Evolutionary conservation across 768 basidiomycete species (phyloP).

Genomic region (Megacollybia marginata): DNA sequence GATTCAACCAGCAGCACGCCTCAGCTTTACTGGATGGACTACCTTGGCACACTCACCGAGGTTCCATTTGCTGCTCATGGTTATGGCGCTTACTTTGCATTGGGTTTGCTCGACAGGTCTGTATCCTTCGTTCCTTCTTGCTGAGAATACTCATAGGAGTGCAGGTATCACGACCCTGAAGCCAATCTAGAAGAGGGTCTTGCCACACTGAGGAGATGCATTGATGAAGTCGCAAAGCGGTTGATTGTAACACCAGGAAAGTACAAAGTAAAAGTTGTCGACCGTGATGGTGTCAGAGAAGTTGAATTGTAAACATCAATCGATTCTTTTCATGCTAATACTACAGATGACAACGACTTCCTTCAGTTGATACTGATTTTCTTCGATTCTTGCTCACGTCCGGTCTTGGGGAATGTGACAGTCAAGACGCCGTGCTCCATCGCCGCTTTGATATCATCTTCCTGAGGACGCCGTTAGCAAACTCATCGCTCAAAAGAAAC

Average conservation of each 20-base stretch:
- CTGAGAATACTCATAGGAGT: conserved; percentile 1
- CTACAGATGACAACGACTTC: not conserved
- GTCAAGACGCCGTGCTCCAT: conserved; percentile 46
- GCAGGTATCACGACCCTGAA: conserved; percentile 86
- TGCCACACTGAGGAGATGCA: conserved; percentile 75
- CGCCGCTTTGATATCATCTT: conserved; percentile 31
- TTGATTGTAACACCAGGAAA: conserved; percentile 71
- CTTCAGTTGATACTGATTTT: conserved; percentile 23
- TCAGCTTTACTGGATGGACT: conserved; percentile 92
- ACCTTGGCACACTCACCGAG: conserved; percentile 81
- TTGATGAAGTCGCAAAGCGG: conserved; percentile 82
- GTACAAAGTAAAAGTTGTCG: conserved; percentile 88
- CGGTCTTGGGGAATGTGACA: conserved; percentile 44
- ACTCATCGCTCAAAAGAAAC: conserved; percentile 2
- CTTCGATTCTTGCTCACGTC: conserved; percentile 25
- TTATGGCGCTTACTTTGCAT: conserved; percentile 87
- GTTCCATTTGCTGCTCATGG: conserved; percentile 96
- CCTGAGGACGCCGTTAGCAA: conserved; percentile 9
- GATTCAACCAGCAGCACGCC: conserved; percentile 71
- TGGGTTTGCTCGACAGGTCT: conserved; percentile 87
- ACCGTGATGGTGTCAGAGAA: conserved; percentile 84
- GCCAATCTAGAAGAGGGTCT: conserved; percentile 82
- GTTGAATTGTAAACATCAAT: conserved; percentile 48
- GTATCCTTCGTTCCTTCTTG: conserved; percentile 12
- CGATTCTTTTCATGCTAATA: too few species aligned